Evolutionary conservation across 2,329 filamentous ascomycete species (phyloP).

Genomic region (Moelleriella libera): DNA sequence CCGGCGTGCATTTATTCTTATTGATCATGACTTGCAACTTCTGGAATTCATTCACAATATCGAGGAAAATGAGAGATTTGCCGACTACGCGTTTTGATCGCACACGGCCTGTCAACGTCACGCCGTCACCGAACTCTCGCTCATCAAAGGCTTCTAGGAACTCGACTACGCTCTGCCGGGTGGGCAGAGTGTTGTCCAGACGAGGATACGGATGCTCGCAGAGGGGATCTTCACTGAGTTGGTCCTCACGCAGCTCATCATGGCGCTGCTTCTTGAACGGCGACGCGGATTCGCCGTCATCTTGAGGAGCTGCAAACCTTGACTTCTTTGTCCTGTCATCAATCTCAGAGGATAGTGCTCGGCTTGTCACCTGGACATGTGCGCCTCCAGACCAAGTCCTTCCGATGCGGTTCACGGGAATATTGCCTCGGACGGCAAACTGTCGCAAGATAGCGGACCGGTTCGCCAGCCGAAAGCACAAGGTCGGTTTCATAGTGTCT

Average conservation of each 20-base stretch:
- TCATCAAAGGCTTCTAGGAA: conserved; percentile 17
- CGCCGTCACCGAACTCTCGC: conserved; percentile 11
- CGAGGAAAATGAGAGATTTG: conserved; percentile 71
- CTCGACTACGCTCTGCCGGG: conserved; percentile 17
- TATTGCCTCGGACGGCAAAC: conserved; percentile 1
- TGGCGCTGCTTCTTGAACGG: conserved; percentile 22
- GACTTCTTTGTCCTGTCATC: conserved; percentile 2
- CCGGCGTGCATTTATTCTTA: conserved; percentile 32
- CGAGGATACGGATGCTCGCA: conserved; percentile 21
- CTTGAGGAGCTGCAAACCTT: conserved; percentile 7
- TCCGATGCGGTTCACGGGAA: conserved; percentile 1
- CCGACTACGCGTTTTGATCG: conserved; percentile 56
- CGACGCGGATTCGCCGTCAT: conserved; percentile 13
- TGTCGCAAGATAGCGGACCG: conserved; percentile 9
- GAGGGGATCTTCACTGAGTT: conserved; percentile 18
- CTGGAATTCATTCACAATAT: conserved; percentile 59
- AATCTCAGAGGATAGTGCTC: conserved; percentile 10
- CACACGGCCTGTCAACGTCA: conserved; percentile 47
- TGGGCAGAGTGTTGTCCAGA: conserved; percentile 10
- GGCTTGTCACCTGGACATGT: neutral
- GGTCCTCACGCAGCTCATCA: conserved; percentile 16
- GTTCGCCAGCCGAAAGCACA: conserved; percentile 21
- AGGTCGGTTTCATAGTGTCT: conserved; percentile 22
- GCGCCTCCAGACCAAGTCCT: neutral
- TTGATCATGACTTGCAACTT: conserved; percentile 67